A percentile compares a stretch with the other conserved stretches of the same genome.
phyloP scores from a whole-genome alignment of 768 basidiomycete genomes.

The Pleurotus platypus region DNA sequence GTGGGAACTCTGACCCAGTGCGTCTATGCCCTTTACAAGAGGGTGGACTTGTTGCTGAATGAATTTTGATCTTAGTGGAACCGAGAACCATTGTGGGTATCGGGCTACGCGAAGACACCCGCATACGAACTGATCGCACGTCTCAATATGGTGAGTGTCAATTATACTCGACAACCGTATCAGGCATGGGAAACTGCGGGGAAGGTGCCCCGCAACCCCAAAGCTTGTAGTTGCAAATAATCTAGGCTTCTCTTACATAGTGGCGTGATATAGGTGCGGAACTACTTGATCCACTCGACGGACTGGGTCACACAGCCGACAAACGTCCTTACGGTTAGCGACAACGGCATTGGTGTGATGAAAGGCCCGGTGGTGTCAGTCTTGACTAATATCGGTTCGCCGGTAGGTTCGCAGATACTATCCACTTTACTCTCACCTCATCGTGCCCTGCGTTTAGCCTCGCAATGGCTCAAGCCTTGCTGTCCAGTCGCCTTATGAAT shows the following conservation, averaged over 20 bases:
- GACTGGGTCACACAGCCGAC: constrained; percentile 52
- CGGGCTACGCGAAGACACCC: constrained; percentile 55
- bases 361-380: constrained; percentile 62
- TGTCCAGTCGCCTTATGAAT: constrained; percentile 52
- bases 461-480: constrained; percentile 50
- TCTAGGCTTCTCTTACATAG: not conserved
- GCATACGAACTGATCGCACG: constrained; percentile 55
- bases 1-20: constrained; percentile 65
- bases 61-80: constrained; percentile 44
- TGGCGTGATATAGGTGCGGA: constrained; percentile 46
- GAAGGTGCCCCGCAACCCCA: no score
- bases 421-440: not conserved
- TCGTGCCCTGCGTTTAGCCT: constrained; percentile 34
- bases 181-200: not conserved
- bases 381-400: constrained; percentile 71
- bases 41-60: not conserved
- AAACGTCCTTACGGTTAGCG: constrained; percentile 46
- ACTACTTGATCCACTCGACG: constrained; percentile 53
- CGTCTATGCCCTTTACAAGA: constrained; percentile 14
- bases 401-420: constrained; percentile 36
- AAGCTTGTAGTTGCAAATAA: not conserved
- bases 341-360: constrained; percentile 56
- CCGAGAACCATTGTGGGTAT: constrained; percentile 74
- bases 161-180: not conserved
- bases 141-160: constrained; percentile 49